Conservation (phyloP, 2,329 filamentous ascomycete genomes). For the Talaromyces sp. region DNA sequence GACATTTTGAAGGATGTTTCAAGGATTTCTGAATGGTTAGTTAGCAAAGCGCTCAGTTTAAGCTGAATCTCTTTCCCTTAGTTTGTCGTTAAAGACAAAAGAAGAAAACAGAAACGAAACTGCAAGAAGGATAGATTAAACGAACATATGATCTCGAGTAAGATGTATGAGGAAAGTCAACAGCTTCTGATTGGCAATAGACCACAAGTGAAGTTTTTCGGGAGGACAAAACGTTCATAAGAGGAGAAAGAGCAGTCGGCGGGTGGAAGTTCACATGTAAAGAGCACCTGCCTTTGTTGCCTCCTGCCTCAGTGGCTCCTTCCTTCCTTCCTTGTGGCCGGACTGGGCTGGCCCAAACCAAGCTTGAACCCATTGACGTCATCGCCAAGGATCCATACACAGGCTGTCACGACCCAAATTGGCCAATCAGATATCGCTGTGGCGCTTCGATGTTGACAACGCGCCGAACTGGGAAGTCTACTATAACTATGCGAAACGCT, state of each 20-base stretch:
- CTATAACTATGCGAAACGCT: background rate
- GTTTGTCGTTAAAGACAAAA: background rate
- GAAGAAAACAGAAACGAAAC: background rate
- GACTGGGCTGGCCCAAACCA: background rate
- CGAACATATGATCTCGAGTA: background rate
- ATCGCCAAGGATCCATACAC: background rate
- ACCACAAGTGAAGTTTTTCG: background rate
- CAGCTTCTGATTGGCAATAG: background rate
- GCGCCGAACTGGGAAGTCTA: background rate
- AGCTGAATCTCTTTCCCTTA: background rate
- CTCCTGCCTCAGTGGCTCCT: background rate
- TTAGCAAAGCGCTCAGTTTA: background rate
- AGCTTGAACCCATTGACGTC: constrained; percentile 9
- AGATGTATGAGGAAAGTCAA: background rate
- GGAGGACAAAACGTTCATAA: constrained; percentile 1
- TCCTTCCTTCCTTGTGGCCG: background rate
- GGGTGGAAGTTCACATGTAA: constrained; percentile 6
- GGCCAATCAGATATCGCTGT: constrained; percentile 1
- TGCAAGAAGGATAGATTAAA: background rate
- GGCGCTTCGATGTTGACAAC: background rate
- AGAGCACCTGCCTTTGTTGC: background rate
- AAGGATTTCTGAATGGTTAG: constrained; percentile 3
- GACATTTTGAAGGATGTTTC: constrained; percentile 38
- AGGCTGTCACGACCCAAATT: background rate
- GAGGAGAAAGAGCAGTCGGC: background rate